Evolutionary conservation across 352 stramenopile genomes (phyloP).

Genomic region (Phytophthora pluvialis): DNA sequence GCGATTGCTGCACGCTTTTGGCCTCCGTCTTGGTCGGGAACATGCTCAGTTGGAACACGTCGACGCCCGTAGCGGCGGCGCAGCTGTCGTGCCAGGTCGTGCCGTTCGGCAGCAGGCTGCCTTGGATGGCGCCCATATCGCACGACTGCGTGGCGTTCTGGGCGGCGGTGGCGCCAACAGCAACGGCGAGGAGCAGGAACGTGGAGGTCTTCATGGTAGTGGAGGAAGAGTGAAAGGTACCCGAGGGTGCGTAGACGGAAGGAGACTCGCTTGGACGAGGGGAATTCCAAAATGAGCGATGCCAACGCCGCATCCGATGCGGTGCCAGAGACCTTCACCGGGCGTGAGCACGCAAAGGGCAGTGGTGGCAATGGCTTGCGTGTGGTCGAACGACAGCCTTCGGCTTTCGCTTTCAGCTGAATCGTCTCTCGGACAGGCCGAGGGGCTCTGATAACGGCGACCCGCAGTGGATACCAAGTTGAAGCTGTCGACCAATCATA

Average conservation of each 20-base stretch:
- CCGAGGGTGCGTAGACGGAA: conserved; percentile 6
- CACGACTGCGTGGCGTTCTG: conserved; percentile 40
- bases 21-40: conserved; percentile 59
- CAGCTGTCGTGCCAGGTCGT: conserved; percentile 50
- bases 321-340: neutral
- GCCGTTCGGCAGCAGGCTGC: conserved; percentile 55
- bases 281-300: conserved; percentile 30
- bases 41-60: conserved; percentile 48
- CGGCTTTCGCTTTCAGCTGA: neutral
- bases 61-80: conserved; percentile 40
- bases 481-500: conserved; percentile 27
- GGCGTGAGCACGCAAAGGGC: neutral
- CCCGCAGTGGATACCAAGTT: conserved; percentile 16
- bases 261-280: conserved; percentile 13
- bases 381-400: conserved; percentile 8
- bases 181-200: conserved; percentile 21
- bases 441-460: conserved; percentile 26
- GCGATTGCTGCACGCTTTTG: conserved; percentile 48
- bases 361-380: neutral
- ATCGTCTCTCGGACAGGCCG: conserved; percentile 25
- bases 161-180: conserved; percentile 12
- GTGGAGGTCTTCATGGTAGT: conserved; percentile 38
- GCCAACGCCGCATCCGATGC: neutral
- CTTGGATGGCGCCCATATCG: conserved; percentile 56
- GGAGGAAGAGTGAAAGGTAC: conserved; percentile 9